These are phyloP conservation scores for Bacterosira constricta DNA, from an alignment of 108 stramenopile species.

Conservation along the genomic window DNA sequence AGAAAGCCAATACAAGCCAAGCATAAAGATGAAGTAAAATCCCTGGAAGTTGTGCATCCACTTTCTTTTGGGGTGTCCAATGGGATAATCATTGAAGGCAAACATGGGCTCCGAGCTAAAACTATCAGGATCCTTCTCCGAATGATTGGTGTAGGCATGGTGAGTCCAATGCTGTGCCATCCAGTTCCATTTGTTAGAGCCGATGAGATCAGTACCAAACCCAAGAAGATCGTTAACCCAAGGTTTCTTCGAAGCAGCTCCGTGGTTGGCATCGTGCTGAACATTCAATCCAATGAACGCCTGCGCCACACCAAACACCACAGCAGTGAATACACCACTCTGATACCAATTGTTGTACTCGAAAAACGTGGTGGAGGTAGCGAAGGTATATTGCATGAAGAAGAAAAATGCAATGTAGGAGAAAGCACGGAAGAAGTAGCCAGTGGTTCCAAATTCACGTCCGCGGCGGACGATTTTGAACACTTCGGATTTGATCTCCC, in stretches of 20 bases:
- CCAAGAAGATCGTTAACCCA: slow-evolving; percentile 87
- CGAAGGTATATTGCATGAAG: slow-evolving; percentile 63
- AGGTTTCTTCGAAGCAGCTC: slow-evolving; percentile 80
- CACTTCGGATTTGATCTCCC: slow-evolving; percentile 88
- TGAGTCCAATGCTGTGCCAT: slow-evolving; percentile 92
- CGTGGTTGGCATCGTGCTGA: slow-evolving; percentile 97
- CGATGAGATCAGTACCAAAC: slow-evolving; percentile 88
- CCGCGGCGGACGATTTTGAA: slow-evolving; percentile 91
- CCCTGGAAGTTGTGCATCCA: slow-evolving; percentile 80
- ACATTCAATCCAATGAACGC: slow-evolving; percentile 91
- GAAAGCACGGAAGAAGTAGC: slow-evolving; percentile 74
- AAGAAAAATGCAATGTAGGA: slow-evolving; percentile 75
- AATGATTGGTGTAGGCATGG: slow-evolving; percentile 86
- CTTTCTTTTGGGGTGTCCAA: slow-evolving; percentile 66
- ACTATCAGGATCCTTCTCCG: slow-evolving; percentile 80
- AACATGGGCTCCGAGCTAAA: slow-evolving; percentile 88
- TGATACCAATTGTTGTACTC: slow-evolving; percentile 19
- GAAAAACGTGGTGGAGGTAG: slow-evolving; percentile 51
- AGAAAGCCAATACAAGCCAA: slow-evolving; percentile 82
- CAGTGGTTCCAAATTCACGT: slow-evolving; percentile 85
- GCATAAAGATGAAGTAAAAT: slow-evolving; percentile 66
- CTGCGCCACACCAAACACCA: slow-evolving; percentile 76
- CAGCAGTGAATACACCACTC: slow-evolving; percentile 59
- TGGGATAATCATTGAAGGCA: slow-evolving; percentile 86
- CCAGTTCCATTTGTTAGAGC: slow-evolving; percentile 90